Evolutionary conservation across 2,329 filamentous ascomycete species (phyloP), one percentile per base, ranked within the genome.

Genomic region (Ilyonectria destructans): DNA sequence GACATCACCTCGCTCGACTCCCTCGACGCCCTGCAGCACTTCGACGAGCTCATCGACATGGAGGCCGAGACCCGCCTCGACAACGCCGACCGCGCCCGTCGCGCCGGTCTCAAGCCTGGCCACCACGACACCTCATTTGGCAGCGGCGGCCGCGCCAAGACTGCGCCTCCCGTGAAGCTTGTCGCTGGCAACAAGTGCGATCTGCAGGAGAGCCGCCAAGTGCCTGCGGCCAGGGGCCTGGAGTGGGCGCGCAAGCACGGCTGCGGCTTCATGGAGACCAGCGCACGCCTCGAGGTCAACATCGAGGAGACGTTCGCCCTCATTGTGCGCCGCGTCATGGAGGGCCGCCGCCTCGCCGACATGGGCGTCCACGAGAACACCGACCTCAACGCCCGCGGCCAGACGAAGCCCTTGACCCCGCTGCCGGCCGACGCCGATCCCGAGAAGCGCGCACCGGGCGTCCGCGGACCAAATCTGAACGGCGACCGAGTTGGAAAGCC

Each of bases 261-360:
- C 49, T 96, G 93, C 81, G 93, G 93, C 45, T 96, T 96, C 82
- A 96, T 96, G 93, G 93, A 96, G 87, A 96, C 93, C 69, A 94
- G 92, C 76, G 93, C 93, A 5, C 85, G 93, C 62, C 89, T 95
- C 75, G 93, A 94, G 85, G 93, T 96, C 71, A 96, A 96, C 79
- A 94, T 96, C 69, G 93, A 96, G 80, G 93, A 96, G 87, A 96
- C 93, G 0, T 96, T 96, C 85, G 93, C 92, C 40, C 85, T 91
- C 45, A 88, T 91, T 67, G 87, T 91, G 49, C 84, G 89, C 29
- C 84, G 89, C 58, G 90, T 92, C 58, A 85, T 88, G 54, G 89
- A 91, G 83, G 83, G 83, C n/a, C 80, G 88, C 21, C 80, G 82
- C 15, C 79, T 86, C 51, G 87, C 87, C 4, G 85, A 85, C 73